Percentiles rank a stretch among this genome's conserved stretches.
Conservation (phyloP, 2,329 filamentous ascomycete species). For the Diaporthe batatas region DNA sequence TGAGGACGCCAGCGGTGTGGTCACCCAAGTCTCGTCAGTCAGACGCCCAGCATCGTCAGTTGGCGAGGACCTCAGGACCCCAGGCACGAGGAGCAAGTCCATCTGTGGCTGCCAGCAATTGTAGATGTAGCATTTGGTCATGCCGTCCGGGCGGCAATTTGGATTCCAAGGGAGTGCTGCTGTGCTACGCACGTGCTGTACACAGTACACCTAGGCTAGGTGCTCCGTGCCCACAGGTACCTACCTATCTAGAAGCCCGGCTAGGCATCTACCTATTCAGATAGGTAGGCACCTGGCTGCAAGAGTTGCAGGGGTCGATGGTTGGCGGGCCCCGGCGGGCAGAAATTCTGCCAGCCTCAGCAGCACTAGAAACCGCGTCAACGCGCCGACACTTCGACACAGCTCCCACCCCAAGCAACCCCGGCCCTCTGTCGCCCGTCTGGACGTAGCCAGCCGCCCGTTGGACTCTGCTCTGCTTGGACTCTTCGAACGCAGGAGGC, state of each 20-base stretch:
- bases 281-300: neutral
- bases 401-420: conserved; percentile 22
- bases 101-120: neutral
- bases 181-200: too few species aligned
- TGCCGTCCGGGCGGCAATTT: neutral
- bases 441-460: conserved; percentile 1
- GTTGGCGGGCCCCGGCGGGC: conserved; percentile 35
- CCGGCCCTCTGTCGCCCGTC: conserved; percentile 18
- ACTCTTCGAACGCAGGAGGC: conserved; percentile 35
- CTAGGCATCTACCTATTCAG: too few species aligned
- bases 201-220: too few species aligned
- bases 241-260: too few species aligned
- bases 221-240: too few species aligned
- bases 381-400: conserved; percentile 31
- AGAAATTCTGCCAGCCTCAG: conserved; percentile 47
- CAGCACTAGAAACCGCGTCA: neutral
- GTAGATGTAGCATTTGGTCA: neutral
- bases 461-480: neutral
- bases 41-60: too few species aligned
- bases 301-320: conserved; percentile 19
- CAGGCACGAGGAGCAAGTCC: neutral
- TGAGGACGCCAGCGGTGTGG: neutral
- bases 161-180: too few species aligned
- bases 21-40: neutral
- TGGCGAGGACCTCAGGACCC: neutral